Base-by-base conservation (phyloP, 2,329 filamentous ascomycete species). In the Pochonia chlamydosporia region DNA sequence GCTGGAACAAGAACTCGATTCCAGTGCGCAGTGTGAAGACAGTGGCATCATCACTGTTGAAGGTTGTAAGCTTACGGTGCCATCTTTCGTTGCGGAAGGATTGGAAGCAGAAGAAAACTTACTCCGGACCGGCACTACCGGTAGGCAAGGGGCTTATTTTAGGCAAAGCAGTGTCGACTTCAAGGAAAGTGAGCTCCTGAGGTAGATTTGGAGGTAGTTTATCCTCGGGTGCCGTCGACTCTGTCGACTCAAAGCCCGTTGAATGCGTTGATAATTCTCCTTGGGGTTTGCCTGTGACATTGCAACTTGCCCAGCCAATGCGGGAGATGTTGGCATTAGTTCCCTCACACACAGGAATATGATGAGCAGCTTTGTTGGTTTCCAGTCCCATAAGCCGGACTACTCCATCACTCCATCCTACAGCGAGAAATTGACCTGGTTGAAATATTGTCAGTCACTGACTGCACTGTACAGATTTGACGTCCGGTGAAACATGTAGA, bases 381-480 rank as follows among this genome's bases (percentile, higher is more conserved):
- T 93, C 89, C 20, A 89, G 70, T 50, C 86, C 87, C 63, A 92
- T 78, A 30, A 95, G 69, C 49, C 89, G 82, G 18, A 93, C 80
- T 6, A 79, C 79, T 24, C 87, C 87, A 69, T 95, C 89, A 55
- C 80, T 89, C 82, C 89, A 95, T 40, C 83, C 89, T 13, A 93
- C 81, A 13, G 89, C 89, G 46, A 96, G 76, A 36, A 89, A 82
- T 52, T 88, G 85, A 8, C 85, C 84, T 85, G 5, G 23, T 14
- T 49, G 5, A n/a, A 16, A 8, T 20, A 13, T 8, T 8, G 16
- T 33, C 25, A 45, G 46, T 33, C 10, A 21, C 21, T 14, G n/a
- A n/a, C n/a, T n/a, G n/a, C n/a, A 14, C 16, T 25, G 24, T 21
- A 4, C 10, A 24, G 20, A 13, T 14, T 5, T 16, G 23, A 21